Base-by-base conservation (phyloP, 371 early-diverging fungal genomes). In the Syncephalis plumigaleata region DNA sequence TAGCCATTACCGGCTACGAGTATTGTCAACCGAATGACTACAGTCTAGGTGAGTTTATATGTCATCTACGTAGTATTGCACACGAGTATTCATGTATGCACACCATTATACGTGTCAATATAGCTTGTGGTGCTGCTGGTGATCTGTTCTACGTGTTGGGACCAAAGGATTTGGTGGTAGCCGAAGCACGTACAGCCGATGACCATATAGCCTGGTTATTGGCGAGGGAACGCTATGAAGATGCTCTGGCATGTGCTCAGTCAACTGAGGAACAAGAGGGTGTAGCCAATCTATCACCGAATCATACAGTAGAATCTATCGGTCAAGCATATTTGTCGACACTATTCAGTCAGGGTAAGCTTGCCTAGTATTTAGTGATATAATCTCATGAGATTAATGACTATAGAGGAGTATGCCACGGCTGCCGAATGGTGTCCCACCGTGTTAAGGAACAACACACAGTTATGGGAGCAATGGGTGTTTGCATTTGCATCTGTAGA, bases 171-270 rank as follows among this genome's bases (percentile, higher is more conserved):
- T 67, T 95, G 16, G 75, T 96, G 22, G 68, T 81, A 2, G 93
- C 91, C n/a, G 70, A 76, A 25, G 80, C 84, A 3, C 71, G 92
- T 36, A 91, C 88, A 51, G 46, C 80, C 36, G 78, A 81, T 25
- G 95, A 97, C 65, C 94, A 88, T 50, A 79, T 97, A 47, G 79
- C 85, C 44, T 97, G 94, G 93, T 65, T 89, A 11, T 58, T 84
- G 37, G 84, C 84, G 42, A 70, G 79, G 16, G 71, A 70, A 18
- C 59, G 71, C 23, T 91, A 87, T 55, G 80, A 71, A 18, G 87
- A 86, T 46, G 95, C 94, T 0, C 55, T 94, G 7, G 51, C 56
- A 1, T 74, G 73, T 4, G 67, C 69, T 1, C 55, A 69, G 2
- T 64, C 65, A 25, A 66, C 68, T 1, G 62, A 63, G 60, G 51